Evolutionary conservation across 345 rosid species (phyloP).

Genomic region (Citrus medica): DNA sequence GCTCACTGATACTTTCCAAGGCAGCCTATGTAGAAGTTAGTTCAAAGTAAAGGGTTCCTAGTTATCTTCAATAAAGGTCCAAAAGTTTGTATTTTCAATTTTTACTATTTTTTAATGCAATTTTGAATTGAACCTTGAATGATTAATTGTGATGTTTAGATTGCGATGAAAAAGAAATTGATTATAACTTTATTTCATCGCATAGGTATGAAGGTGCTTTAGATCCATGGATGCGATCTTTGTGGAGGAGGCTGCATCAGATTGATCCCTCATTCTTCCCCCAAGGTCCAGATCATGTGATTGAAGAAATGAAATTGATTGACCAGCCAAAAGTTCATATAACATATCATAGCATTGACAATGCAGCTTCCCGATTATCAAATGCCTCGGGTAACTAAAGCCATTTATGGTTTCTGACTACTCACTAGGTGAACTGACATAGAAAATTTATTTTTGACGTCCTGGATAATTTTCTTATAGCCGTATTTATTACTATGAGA

Average conservation of each 20-base stretch:
- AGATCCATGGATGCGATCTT: constrained; percentile 90
- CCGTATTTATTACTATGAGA: not conserved
- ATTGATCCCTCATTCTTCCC: constrained; percentile 63
- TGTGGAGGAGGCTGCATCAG: constrained; percentile 63
- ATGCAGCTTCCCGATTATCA: constrained; percentile 20
- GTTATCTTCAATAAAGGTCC: too few relatives aligned
- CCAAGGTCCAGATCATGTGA: constrained; percentile 55
- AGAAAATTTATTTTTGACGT: not conserved
- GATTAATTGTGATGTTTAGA: not conserved
- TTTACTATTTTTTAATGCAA: too few relatives aligned
- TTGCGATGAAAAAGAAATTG: not conserved
- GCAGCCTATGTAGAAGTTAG: too few relatives aligned
- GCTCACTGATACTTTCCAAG: too few relatives aligned
- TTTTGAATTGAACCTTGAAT: too few relatives aligned
- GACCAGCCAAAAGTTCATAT: constrained; percentile 65
- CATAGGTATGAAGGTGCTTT: constrained; percentile 86
- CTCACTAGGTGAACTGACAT: not conserved
- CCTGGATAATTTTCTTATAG: not conserved
- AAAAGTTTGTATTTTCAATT: too few relatives aligned
- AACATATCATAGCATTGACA: constrained; percentile 36
- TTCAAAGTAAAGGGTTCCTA: too few relatives aligned
- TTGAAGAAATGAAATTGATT: constrained; percentile 38
- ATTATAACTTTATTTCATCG: not conserved
- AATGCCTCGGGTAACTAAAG: constrained; percentile 44
- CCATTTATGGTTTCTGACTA: not conserved